Conservation (phyloP, 2,329 filamentous ascomycete genomes). For the Cladosporium sp. region DNA sequence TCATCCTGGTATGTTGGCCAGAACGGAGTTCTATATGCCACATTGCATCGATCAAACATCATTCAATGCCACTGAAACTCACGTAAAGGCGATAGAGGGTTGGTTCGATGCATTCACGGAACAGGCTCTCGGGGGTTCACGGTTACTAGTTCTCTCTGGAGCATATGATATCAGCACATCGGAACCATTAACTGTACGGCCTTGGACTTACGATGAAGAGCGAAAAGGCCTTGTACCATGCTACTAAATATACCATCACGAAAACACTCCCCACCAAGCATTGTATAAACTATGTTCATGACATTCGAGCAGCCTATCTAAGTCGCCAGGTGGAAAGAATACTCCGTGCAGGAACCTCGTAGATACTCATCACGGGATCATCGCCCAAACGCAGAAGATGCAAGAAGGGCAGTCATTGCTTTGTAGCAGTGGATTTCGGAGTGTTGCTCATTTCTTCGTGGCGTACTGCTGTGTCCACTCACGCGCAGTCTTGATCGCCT, state of each 20-base stretch:
- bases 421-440: neutral
- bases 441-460: slow-evolving; percentile 21
- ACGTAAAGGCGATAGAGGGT: neutral
- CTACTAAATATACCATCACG: neutral
- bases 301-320: slow-evolving; percentile 14
- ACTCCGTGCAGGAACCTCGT: neutral
- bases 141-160: neutral
- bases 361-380: slow-evolving; percentile 1
- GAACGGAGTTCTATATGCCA: neutral
- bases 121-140: neutral
- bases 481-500: slow-evolving; percentile 85
- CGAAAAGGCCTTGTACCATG: neutral
- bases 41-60: neutral
- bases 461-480: slow-evolving; percentile 91
- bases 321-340: neutral
- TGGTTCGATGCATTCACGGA: neutral
- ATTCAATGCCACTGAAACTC: neutral
- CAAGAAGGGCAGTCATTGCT: neutral
- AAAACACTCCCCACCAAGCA: neutral
- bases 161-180: neutral
- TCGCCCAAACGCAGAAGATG: slow-evolving; percentile 17
- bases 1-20: neutral
- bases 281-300: slow-evolving; percentile 12
- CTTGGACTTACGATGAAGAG: neutral
- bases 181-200: neutral